Percentiles rank a stretch among this genome's conserved stretches.
These are phyloP conservation scores for Pleurotus salmoneostramineus DNA, from an alignment of 768 basidiomycete genomes.

Conservation along the genomic window DNA sequence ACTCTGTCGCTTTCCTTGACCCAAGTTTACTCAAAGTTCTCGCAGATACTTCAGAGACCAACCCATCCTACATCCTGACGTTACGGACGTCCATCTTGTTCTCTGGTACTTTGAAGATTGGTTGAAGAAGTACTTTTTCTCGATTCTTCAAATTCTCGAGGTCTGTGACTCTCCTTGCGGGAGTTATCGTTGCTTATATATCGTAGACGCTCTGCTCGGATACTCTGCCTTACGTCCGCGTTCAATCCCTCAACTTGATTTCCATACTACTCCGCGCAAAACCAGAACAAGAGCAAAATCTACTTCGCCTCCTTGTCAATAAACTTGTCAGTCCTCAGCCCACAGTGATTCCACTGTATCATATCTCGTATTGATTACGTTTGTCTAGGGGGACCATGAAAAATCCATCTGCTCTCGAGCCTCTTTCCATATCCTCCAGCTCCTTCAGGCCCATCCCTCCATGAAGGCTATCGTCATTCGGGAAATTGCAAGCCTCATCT, in stretches of 20 bases:
- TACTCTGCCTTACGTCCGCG: conserved; percentile 84
- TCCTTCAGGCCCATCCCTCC: conserved; percentile 85
- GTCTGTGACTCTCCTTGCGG: conserved; percentile 30
- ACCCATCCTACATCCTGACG: conserved; percentile 56
- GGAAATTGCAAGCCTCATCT: conserved; percentile 77
- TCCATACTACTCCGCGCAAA: conserved; percentile 80
- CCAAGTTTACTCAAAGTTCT: neutral
- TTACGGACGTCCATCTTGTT: conserved; percentile 70
- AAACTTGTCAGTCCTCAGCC: conserved; percentile 62
- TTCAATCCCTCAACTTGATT: conserved; percentile 74
- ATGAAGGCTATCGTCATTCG: conserved; percentile 92
- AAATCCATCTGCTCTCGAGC: conserved; percentile 85
- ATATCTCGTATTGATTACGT: neutral
- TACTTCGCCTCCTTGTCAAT: conserved; percentile 88
- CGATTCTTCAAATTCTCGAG: conserved; percentile 86
- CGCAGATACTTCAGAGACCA: conserved; percentile 92
- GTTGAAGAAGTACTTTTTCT: conserved; percentile 96
- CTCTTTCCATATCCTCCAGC: conserved; percentile 84
- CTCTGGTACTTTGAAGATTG: conserved; percentile 96
- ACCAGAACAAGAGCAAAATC: conserved; percentile 97
- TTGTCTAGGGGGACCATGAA: conserved; percentile 78
- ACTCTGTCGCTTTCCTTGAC: neutral
- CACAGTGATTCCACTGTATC: neutral
- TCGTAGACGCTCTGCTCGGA: conserved; percentile 77
- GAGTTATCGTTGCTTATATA: neutral